Conservation (phyloP, 1,139 yeast species). For the Saccharomycopsis crataegensis region DNA sequence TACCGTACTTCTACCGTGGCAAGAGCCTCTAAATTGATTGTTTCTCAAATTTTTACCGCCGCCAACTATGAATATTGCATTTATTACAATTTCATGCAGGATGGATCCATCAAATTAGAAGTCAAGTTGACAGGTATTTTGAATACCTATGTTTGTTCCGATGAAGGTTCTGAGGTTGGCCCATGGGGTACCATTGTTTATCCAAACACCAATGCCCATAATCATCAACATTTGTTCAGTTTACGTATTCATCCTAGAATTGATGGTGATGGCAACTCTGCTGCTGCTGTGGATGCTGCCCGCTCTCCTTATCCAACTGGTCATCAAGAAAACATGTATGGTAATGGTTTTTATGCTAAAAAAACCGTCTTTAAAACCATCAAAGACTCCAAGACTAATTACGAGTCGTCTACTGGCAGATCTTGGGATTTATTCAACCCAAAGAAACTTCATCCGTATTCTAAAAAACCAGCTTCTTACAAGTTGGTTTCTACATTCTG, state of each 20-base stretch:
- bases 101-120: constrained; percentile 74
- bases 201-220: constrained; percentile 77
- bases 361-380: constrained; percentile 61
- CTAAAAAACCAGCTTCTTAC: constrained; percentile 69
- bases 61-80: constrained; percentile 81
- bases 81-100: constrained; percentile 78
- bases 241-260: constrained; percentile 72
- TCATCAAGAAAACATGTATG: constrained; percentile 60
- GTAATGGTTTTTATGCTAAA: constrained; percentile 63
- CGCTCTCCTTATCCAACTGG: constrained; percentile 56
- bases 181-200: constrained; percentile 79
- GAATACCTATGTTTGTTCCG: constrained; percentile 58
- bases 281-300: constrained; percentile 60
- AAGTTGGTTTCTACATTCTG: constrained; percentile 74
- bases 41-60: constrained; percentile 78
- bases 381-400: constrained; percentile 57
- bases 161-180: constrained; percentile 50
- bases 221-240: constrained; percentile 80
- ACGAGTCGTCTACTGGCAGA: constrained; percentile 55
- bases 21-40: constrained; percentile 64
- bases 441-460: constrained; percentile 52
- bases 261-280: constrained; percentile 73
- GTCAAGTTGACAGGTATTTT: constrained; percentile 75
- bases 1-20: constrained; percentile 69
- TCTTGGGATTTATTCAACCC: constrained; percentile 80